Evolutionary conservation across 495 filamentous ascomycete species (phyloP).

Genomic region (Delitschia confertaspora): DNA sequence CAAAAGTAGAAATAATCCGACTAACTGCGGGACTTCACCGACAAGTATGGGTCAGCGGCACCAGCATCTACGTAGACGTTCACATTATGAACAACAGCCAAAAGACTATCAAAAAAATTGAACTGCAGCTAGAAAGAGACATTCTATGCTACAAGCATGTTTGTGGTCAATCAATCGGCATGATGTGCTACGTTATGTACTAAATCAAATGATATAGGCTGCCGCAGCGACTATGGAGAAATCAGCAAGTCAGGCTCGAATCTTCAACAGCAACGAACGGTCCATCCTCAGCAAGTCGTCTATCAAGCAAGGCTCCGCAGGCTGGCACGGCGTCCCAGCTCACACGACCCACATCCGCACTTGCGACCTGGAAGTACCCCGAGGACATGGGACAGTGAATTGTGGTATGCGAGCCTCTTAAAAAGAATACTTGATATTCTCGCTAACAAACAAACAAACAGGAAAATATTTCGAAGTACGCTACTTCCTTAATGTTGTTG

Average conservation of each 20-base stretch:
- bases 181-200: background rate
- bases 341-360: slow-evolving; percentile 43
- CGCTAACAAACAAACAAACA: slow-evolving; percentile 10
- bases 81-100: slow-evolving; percentile 43
- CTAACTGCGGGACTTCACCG: slow-evolving; percentile 48
- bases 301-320: slow-evolving; percentile 36
- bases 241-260: slow-evolving; percentile 42
- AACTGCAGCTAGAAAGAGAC: slow-evolving; percentile 41
- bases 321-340: slow-evolving; percentile 41
- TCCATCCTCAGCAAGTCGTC: slow-evolving; percentile 36
- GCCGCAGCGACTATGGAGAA: slow-evolving; percentile 42
- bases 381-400: slow-evolving; percentile 42
- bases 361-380: slow-evolving; percentile 44
- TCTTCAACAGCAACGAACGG: slow-evolving; percentile 44
- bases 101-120: slow-evolving; percentile 41
- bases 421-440: slow-evolving; percentile 3
- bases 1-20: slow-evolving; percentile 36
- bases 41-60: slow-evolving; percentile 51
- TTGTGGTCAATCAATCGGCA: slow-evolving; percentile 9
- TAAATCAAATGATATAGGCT: slow-evolving; percentile 28
- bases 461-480: slow-evolving; percentile 46
- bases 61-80: slow-evolving; percentile 46
- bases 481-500: slow-evolving; percentile 44
- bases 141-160: slow-evolving; percentile 44
- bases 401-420: slow-evolving; percentile 29